Conservation (phyloP, 371 early-diverging fungal species). For the Nosema bombycis region DNA sequence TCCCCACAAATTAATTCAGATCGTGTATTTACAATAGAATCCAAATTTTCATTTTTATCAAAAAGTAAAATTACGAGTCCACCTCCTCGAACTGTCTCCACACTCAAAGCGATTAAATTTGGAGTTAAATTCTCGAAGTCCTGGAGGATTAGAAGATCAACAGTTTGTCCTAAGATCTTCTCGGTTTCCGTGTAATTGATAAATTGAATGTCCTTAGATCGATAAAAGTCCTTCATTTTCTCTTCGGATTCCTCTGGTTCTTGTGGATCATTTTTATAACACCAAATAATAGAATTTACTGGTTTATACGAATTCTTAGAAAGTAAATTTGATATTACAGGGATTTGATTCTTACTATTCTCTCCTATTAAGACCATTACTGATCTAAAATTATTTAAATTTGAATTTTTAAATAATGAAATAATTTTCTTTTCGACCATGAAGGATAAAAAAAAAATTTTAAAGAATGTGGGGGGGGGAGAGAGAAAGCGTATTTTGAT, state of each 20-base stretch:
- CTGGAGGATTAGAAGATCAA: slow-evolving; percentile 91
- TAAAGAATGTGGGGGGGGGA: not conserved
- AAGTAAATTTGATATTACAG: slow-evolving; percentile 44
- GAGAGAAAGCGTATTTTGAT: not conserved
- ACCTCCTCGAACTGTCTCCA: slow-evolving; percentile 97
- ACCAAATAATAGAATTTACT: slow-evolving; percentile 50
- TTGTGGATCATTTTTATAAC: slow-evolving; percentile 55
- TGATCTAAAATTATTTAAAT: slow-evolving; percentile 49
- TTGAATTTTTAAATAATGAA: slow-evolving; percentile 12
- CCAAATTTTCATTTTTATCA: slow-evolving; percentile 40
- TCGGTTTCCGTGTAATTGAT: slow-evolving; percentile 87
- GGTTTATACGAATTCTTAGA: slow-evolving; percentile 28
- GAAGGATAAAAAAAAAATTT: not conserved
- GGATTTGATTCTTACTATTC: slow-evolving; percentile 40
- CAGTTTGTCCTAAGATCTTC: slow-evolving; percentile 92
- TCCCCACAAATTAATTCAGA: slow-evolving; percentile 75
- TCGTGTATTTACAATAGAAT: slow-evolving; percentile 78
- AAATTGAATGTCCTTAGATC: slow-evolving; percentile 53
- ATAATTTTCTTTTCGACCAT: not conserved
- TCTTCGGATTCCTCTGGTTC: slow-evolving; percentile 24
- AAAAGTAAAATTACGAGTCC: slow-evolving; percentile 77
- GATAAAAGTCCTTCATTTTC: slow-evolving; percentile 48
- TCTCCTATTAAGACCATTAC: slow-evolving; percentile 55
- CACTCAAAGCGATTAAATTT: slow-evolving; percentile 84
- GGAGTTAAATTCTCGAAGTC: slow-evolving; percentile 97